Conservation (phyloP, 305 asterid species). For the Plantago lanceolata region DNA sequence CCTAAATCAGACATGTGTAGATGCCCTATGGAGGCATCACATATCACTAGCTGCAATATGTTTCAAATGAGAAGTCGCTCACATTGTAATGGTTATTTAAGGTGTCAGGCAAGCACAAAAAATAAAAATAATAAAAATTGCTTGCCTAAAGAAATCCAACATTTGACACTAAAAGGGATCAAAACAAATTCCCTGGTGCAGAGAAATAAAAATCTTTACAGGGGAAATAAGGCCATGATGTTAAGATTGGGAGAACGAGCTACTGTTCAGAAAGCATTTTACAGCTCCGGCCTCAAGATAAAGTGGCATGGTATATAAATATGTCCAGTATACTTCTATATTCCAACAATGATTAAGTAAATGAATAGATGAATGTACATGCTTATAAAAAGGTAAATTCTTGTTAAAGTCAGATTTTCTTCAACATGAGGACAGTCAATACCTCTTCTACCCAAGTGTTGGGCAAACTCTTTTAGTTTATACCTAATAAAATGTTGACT, state of each 20-base stretch:
- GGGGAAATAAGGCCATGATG: constrained; percentile 4
- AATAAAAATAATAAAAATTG: no score
- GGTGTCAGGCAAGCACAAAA: constrained; percentile 10
- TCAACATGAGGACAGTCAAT: no score
- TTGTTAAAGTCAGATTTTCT: no score
- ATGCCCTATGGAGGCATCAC: not conserved
- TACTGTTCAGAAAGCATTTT: constrained; percentile 2
- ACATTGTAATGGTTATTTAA: not conserved
- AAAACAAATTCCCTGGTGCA: constrained; percentile 2
- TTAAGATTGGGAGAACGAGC: not conserved
- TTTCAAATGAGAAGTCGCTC: constrained; percentile 10
- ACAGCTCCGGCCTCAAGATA: not conserved
- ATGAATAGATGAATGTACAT: constrained; percentile 9
- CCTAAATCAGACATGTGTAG: not conserved
- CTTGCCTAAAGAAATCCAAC: not conserved
- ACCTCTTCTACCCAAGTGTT: no score
- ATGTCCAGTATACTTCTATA: not conserved
- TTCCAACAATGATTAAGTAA: constrained; percentile 8
- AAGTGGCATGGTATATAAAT: not conserved
- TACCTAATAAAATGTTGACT: no score
- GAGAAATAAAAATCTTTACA: constrained; percentile 12
- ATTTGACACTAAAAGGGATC: not conserved
- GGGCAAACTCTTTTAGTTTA: no score
- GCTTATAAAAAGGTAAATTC: constrained; percentile 13
- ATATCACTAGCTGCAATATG: not conserved